Evolutionary conservation across 352 stramenopile species (phyloP).

Genomic region (Phytophthora sojae): DNA sequence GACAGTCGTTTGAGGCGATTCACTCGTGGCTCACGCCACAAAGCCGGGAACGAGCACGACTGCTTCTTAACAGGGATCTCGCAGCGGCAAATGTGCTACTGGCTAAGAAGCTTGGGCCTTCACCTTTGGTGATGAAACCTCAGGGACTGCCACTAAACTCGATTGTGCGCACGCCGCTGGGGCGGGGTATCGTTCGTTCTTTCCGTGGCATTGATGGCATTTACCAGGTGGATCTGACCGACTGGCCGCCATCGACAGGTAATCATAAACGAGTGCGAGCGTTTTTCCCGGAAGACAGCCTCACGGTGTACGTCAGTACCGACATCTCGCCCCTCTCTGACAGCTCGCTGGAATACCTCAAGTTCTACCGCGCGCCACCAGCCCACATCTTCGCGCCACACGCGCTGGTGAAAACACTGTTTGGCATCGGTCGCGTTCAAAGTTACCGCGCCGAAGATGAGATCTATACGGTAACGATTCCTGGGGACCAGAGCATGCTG

Average conservation of each 20-base stretch:
- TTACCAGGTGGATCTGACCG: constrained; percentile 81
- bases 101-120: constrained; percentile 32
- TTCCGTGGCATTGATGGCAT: constrained; percentile 81
- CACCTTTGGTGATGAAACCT: constrained; percentile 61
- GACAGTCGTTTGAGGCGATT: constrained; percentile 65
- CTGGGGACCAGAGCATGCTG: constrained; percentile 47
- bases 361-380: constrained; percentile 54
- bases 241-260: constrained; percentile 49
- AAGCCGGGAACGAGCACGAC: constrained; percentile 61
- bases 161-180: constrained; percentile 71
- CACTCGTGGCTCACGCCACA: constrained; percentile 62
- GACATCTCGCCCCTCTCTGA: constrained; percentile 48
- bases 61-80: constrained; percentile 77
- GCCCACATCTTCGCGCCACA: constrained; percentile 54
- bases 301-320: constrained; percentile 48
- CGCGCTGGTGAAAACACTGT: constrained; percentile 77
- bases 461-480: constrained; percentile 73
- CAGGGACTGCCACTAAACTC: constrained; percentile 68
- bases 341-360: constrained; percentile 65
- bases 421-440: constrained; percentile 73
- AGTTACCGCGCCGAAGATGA: constrained; percentile 73
- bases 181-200: constrained; percentile 71
- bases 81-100: constrained; percentile 72
- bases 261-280: constrained; percentile 56
- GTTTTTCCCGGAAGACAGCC: constrained; percentile 68